Evolutionary conservation across 306 rosid species (phyloP).

Genomic region (Glycine latifolia): DNA sequence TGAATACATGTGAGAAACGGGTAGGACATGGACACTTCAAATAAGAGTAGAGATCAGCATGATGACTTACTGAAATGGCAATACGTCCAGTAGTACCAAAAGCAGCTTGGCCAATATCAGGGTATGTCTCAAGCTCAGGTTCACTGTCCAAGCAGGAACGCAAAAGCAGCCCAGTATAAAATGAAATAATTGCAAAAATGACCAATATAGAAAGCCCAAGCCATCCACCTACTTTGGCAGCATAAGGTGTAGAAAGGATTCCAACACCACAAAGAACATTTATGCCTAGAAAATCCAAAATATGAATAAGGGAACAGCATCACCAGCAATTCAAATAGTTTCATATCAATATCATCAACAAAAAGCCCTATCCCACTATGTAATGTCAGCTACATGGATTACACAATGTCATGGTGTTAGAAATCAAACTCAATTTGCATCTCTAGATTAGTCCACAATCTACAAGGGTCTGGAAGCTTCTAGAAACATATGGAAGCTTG

Average conservation of each 20-base stretch:
- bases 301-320: background rate
- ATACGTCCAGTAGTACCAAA: slow-evolving; percentile 85
- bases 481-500: too few relatives aligned
- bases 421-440: too few relatives aligned
- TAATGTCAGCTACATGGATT: too few relatives aligned
- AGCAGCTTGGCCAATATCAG: slow-evolving; percentile 97
- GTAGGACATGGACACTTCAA: background rate
- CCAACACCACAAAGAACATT: slow-evolving; percentile 97
- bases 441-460: too few relatives aligned
- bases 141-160: slow-evolving; percentile 89
- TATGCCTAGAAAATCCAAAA: slow-evolving; percentile 71
- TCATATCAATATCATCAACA: background rate
- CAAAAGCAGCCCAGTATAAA: slow-evolving; percentile 91
- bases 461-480: too few relatives aligned
- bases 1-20: background rate
- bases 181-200: slow-evolving; percentile 78
- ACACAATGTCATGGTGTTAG: too few relatives aligned
- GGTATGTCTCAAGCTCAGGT: slow-evolving; percentile 94
- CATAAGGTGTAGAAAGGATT: slow-evolving; percentile 93
- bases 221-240: slow-evolving; percentile 94
- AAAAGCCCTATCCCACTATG: too few relatives aligned
- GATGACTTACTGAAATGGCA: slow-evolving; percentile 72
- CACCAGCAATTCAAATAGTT: background rate
- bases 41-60: background rate
- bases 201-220: slow-evolving; percentile 71